phyloP scores from a whole-genome alignment of 176 grass and related monocot genomes.

The Canna indica region DNA sequence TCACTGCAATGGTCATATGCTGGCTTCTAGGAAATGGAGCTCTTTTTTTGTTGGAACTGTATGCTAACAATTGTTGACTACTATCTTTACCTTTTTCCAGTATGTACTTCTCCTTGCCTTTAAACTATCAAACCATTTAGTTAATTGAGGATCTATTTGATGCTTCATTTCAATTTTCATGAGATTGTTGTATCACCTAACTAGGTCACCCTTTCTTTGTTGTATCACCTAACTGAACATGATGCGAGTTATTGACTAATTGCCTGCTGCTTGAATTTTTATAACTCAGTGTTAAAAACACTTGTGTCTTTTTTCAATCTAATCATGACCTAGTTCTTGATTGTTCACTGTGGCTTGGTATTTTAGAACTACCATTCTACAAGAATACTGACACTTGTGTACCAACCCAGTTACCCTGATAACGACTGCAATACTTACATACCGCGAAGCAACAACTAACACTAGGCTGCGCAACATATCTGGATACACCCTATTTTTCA shows the following conservation, averaged over 20 bases:
- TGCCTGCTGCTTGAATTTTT: background rate
- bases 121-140: background rate
- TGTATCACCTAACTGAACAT: background rate
- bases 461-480: constrained; percentile 43
- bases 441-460: constrained; percentile 47
- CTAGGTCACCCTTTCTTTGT: too few species aligned
- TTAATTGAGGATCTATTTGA: background rate
- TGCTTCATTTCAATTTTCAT: background rate
- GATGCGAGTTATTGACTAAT: background rate
- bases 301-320: background rate
- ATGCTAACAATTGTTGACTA: constrained; percentile 69
- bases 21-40: constrained; percentile 61
- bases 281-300: background rate
- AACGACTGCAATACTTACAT: constrained; percentile 31
- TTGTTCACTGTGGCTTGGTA: background rate
- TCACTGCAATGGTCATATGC: constrained; percentile 33
- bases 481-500: constrained; percentile 56
- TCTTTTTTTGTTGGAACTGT: constrained; percentile 51
- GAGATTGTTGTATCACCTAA: background rate
- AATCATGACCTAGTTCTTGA: background rate
- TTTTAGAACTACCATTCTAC: constrained; percentile 50
- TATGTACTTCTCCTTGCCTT: constrained; percentile 13
- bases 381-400: constrained; percentile 47
- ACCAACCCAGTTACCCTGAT: constrained; percentile 47
- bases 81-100: constrained; percentile 46